A percentile compares a stretch with the other conserved stretches of the same genome.
These are phyloP conservation scores for Elsinoe fawcettii DNA, from an alignment of 2,329 filamentous ascomycete genomes.

Conservation along the genomic window DNA sequence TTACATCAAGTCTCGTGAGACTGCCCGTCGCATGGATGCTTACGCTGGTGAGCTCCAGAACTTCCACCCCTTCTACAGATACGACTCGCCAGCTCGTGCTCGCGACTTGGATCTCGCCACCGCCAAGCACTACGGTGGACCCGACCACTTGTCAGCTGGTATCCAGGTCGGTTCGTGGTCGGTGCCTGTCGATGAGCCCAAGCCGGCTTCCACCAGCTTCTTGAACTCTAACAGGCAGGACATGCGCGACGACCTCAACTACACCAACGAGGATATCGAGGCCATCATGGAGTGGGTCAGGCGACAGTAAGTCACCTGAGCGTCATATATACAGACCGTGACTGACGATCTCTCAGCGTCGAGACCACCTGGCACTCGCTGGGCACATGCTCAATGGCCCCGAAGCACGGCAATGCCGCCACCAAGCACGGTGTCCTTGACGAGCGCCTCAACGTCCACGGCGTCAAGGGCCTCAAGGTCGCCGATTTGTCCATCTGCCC, in stretches of 20 bases:
- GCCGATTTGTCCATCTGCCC: constrained; percentile 69
- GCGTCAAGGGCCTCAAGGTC: constrained; percentile 69
- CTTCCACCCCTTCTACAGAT: constrained; percentile 65
- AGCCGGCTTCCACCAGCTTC: constrained; percentile 40
- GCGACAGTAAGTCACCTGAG: constrained; percentile 22
- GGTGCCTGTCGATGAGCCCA: constrained; percentile 49
- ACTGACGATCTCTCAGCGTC: constrained; percentile 44
- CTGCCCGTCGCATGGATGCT: constrained; percentile 66
- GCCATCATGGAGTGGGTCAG: constrained; percentile 58
- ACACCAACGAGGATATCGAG: constrained; percentile 54
- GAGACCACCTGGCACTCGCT: constrained; percentile 68
- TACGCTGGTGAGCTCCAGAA: constrained; percentile 64
- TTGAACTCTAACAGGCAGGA: constrained; percentile 59
- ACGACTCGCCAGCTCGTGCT: constrained; percentile 60
- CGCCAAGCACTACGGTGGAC: constrained; percentile 67
- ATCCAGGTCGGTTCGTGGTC: constrained; percentile 65
- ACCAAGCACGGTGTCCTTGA: constrained; percentile 74
- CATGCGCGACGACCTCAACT: constrained; percentile 57
- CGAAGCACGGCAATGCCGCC: constrained; percentile 66
- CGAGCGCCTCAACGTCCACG: constrained; percentile 69
- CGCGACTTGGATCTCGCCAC: constrained; percentile 67
- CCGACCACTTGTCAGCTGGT: constrained; percentile 61
- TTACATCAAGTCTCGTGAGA: constrained; percentile 76
- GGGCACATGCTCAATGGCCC: constrained; percentile 69
- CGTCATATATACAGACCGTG: not conserved